Conservation (phyloP, 257 asterid species). For the Nemophila menziesii region DNA sequence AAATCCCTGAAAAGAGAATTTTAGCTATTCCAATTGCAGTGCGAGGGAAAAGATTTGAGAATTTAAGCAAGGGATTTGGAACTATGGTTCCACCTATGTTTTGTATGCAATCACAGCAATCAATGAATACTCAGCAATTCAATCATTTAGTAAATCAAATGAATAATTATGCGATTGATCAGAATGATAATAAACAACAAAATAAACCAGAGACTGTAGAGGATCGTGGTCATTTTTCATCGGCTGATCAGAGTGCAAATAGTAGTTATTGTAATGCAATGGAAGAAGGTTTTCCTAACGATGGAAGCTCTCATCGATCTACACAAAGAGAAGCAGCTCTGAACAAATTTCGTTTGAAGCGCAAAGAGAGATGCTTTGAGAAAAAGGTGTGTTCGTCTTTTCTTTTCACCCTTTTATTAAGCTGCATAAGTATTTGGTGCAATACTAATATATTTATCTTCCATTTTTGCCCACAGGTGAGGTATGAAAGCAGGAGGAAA, state of each 20-base stretch:
- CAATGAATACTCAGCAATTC: conserved; percentile 25
- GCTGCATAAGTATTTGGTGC: background rate
- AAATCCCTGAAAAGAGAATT: conserved; percentile 25
- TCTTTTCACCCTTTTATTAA: background rate
- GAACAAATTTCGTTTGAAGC: conserved; percentile 64
- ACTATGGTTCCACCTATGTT: conserved; percentile 27
- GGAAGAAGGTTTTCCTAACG: conserved; percentile 33
- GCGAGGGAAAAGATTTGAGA: conserved; percentile 37
- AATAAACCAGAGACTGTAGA: conserved; percentile 27
- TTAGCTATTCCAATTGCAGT: conserved; percentile 45
- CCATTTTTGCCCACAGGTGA: conserved; percentile 34
- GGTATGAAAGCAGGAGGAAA: conserved; percentile 77
- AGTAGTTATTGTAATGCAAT: conserved; percentile 42
- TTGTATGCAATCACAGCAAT: conserved; percentile 24
- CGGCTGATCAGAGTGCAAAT: conserved; percentile 49
- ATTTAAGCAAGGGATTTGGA: conserved; percentile 23
- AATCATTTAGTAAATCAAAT: conserved; percentile 28
- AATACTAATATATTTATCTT: background rate
- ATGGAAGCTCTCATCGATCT: conserved; percentile 40
- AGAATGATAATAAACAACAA: conserved; percentile 27
- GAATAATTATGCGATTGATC: conserved; percentile 24
- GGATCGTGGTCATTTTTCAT: conserved; percentile 33
- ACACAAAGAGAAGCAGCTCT: conserved; percentile 81
- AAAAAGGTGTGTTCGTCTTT: conserved; percentile 52
- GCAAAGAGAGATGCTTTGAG: conserved; percentile 93